Evolutionary conservation across 164 flowering plant genomes (phyloP), one percentile per base, ranked within the genome.

Genomic region (Euptelea pleiosperma): DNA sequence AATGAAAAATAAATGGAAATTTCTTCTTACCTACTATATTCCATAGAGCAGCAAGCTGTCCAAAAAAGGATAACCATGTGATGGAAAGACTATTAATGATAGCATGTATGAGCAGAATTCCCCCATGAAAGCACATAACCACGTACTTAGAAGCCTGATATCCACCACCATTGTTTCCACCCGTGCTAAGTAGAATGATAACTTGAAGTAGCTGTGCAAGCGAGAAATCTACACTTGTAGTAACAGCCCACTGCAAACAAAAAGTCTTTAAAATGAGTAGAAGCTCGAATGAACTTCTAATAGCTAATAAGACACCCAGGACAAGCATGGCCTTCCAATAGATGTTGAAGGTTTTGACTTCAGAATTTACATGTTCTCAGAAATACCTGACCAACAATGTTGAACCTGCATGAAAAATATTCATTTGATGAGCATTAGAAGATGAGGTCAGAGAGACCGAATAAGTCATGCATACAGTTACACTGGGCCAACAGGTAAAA

Each of bases 331-430:
- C 33, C 41, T 30, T 37, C 8, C 14, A n/a, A 16, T 55, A 39
- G 24, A 36, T 60, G 22, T 52, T 59, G 53, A 52, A 40, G 49
- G 26, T 55, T 47, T 42, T 35, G 56, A 37, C 56, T 26, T 55
- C 60, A 35, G 51, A 14, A 31, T 10, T 49, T 19, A 3, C 3
- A 37, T 29, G 30, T 16, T 55, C 29, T 26, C n/a, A 47, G 54
- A 47, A 40, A 15, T 82, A 92, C 98, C 98, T 93, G 98, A 57
- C 98, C 98, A 70, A 89, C 94, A 71, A 93, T 93, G 80, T 93
- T 93, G 78, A 82, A 93, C 98, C 97, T 89, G 95, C 76, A 80
- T 61, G 59, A 26, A 65, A 55, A 51, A 2, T 30, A 37, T 28
- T 35, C 30, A 55, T 18, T 26, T 24, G 18, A 41, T 26, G 55